phyloP scores from a whole-genome alignment of 352 stramenopile genomes.

The Pythium pyrilobum region DNA sequence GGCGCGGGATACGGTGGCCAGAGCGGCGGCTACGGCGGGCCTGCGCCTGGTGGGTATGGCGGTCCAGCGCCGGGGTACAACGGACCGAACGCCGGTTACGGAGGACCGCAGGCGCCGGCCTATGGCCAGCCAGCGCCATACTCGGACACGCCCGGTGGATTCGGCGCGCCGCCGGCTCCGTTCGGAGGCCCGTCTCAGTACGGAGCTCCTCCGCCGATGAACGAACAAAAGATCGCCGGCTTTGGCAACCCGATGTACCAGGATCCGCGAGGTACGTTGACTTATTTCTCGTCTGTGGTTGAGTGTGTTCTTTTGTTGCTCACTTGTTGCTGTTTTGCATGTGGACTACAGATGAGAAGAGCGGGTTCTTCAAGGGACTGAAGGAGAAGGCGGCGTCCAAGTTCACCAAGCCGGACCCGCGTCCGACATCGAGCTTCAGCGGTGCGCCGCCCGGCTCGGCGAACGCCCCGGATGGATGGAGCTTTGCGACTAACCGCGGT shows the following conservation, averaged over 20 bases:
- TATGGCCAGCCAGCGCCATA: conserved; percentile 25
- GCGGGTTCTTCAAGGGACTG: conserved; percentile 79
- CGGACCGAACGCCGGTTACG: conserved; percentile 22
- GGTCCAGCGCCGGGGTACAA: conserved; percentile 23
- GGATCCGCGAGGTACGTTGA: conserved; percentile 63
- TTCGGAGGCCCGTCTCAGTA: conserved; percentile 41
- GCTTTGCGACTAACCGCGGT: conserved; percentile 78
- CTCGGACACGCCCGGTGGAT: conserved; percentile 19
- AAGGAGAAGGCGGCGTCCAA: conserved; percentile 83
- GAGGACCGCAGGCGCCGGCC: conserved; percentile 16
- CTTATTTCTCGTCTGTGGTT: not conserved
- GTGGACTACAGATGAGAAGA: conserved; percentile 57
- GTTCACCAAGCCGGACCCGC: conserved; percentile 62
- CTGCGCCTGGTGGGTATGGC: conserved; percentile 25
- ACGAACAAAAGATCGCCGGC: conserved; percentile 84
- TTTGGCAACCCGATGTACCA: conserved; percentile 95
- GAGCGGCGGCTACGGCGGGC: conserved; percentile 7
- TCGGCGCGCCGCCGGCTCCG: conserved; percentile 17
- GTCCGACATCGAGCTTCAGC: conserved; percentile 35
- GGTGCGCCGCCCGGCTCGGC: conserved; percentile 57
- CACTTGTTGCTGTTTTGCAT: not conserved
- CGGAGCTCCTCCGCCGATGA: conserved; percentile 44
- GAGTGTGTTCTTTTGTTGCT: conserved; percentile 1
- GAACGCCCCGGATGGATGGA: conserved; percentile 80
- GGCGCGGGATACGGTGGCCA: not conserved